phyloP scores from a whole-genome alignment of 2,329 filamentous ascomycete genomes.

The Claviceps cyperi region DNA sequence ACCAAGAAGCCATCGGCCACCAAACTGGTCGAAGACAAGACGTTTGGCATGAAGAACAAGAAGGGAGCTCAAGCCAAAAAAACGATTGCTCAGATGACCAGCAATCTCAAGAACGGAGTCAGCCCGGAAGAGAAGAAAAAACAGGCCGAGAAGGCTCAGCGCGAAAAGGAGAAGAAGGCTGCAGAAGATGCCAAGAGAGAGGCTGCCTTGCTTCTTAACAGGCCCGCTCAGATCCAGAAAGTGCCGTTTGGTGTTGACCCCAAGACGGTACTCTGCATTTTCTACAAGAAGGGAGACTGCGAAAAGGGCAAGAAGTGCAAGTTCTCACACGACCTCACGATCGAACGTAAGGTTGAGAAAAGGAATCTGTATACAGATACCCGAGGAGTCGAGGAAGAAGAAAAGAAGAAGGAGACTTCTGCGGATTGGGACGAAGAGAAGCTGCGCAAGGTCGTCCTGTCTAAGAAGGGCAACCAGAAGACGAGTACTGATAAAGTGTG shows the following conservation, averaged over 20 bases:
- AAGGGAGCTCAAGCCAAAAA: conserved; percentile 85
- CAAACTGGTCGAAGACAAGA: conserved; percentile 79
- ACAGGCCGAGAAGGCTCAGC: conserved; percentile 47
- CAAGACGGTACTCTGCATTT: conserved; percentile 92
- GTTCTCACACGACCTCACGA: conserved; percentile 79
- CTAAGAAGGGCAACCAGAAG: conserved; percentile 93
- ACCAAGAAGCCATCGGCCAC: conserved; percentile 40
- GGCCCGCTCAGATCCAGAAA: conserved; percentile 91
- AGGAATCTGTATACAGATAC: conserved; percentile 80
- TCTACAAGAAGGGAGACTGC: conserved; percentile 93
- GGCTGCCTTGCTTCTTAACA: conserved; percentile 68
- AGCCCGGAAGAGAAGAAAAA: conserved; percentile 80
- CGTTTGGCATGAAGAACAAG: conserved; percentile 99
- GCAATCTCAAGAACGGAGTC: conserved; percentile 58
- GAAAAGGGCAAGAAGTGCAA: conserved; percentile 98
- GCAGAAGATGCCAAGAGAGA: conserved; percentile 75
- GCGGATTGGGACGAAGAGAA: conserved; percentile 98
- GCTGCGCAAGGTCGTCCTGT: conserved; percentile 74
- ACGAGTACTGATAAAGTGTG: conserved; percentile 97
- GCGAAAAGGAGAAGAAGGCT: conserved; percentile 81
- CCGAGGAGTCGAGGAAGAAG: conserved; percentile 52
- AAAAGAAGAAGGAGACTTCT: conserved; percentile 84
- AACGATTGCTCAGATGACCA: conserved; percentile 71
- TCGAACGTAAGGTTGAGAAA: conserved; percentile 89
- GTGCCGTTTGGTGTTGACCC: conserved; percentile 95